Base-by-base conservation (phyloP, 306 rosid species). In the Crataegus laevigata region DNA sequence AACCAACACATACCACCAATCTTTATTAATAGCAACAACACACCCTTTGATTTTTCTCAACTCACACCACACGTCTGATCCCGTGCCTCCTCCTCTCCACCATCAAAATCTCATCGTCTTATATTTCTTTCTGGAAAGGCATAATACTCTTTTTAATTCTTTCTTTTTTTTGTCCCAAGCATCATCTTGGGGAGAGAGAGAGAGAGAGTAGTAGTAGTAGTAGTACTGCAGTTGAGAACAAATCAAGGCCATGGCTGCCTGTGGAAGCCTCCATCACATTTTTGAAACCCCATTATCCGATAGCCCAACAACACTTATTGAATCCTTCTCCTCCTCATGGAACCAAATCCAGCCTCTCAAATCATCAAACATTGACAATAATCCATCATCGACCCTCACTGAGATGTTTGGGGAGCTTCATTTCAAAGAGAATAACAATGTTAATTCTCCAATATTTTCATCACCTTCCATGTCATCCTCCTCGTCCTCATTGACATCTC, bases 361-460 rank as follows among this genome's bases (percentile, higher is more conserved):
- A 57, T n/a, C 25, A 63, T 63, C 40, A 43, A 30, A 22, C 43
- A 18, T 29, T 6, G 42, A 63, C 13, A 10, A 63, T 19, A 59
- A 59, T 24, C 15, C 61, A 57, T 63, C 68, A 12, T 59, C 86
- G 10, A 84, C 97, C 43, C 88, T 85, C 63, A 88, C 90, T 8
- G 98, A 90, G 87, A 87, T 94, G 74, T 94, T 94, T 73, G 96
- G 96, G 43, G 97, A 90, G 65, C 96, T 91, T 51, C 88, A 91
- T 84, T 91, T 88, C 91, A 84, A 87, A 36, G 93, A 94, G 78
- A 77, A 34, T 50, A 50, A 50, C 54, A 50, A 50, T 50, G 54
- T 50, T 50, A 50, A 18, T 50, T 50, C 54, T 50, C 54, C 21
- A 15, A 17, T 50, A 50, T 50, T 50, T 50, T 50, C 21, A 15